phyloP scores from a whole-genome alignment of 2,329 filamentous ascomycete genomes.

The Pestalotiopsis sp. region DNA sequence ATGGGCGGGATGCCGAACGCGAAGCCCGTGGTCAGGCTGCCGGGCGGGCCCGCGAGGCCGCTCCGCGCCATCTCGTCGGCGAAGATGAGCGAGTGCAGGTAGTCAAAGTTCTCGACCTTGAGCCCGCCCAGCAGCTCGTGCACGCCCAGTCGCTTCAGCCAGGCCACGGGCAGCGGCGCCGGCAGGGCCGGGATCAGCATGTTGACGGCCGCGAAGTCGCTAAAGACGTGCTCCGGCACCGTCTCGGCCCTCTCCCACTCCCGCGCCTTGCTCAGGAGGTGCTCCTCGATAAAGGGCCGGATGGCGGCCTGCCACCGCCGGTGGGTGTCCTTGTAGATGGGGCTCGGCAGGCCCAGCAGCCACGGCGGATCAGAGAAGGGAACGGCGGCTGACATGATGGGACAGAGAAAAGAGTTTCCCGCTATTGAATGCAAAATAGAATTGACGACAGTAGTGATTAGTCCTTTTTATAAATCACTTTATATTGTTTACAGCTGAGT shows the following conservation, averaged over 20 bases:
- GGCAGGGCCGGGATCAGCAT: slow-evolving; percentile 73
- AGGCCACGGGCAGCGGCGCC: slow-evolving; percentile 66
- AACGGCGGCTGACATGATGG: slow-evolving; percentile 32
- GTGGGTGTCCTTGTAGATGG: slow-evolving; percentile 70
- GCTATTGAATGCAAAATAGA: background rate
- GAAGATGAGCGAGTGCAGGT: slow-evolving; percentile 70
- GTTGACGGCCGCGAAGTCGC: slow-evolving; percentile 62
- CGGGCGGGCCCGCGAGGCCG: slow-evolving; percentile 63
- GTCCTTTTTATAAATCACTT: no score
- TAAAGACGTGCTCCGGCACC: slow-evolving; percentile 64
- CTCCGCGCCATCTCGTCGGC: slow-evolving; percentile 68
- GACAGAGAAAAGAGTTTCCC: background rate
- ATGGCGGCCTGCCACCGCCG: slow-evolving; percentile 66
- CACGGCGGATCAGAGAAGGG: slow-evolving; percentile 76
- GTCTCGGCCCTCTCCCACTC: slow-evolving; percentile 70
- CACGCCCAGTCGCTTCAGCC: slow-evolving; percentile 66
- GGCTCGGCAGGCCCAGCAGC: slow-evolving; percentile 67
- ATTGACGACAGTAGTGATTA: background rate
- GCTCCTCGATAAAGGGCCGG: slow-evolving; percentile 63
- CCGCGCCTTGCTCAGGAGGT: slow-evolving; percentile 61
- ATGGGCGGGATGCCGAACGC: slow-evolving; percentile 73
- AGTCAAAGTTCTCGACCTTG: slow-evolving; percentile 73
- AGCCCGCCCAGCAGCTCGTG: slow-evolving; percentile 64
- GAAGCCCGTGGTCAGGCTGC: slow-evolving; percentile 69
- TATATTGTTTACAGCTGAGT: background rate